phyloP scores from a whole-genome alignment of 2,329 filamentous ascomycete genomes.

The Penicillium sp. region DNA sequence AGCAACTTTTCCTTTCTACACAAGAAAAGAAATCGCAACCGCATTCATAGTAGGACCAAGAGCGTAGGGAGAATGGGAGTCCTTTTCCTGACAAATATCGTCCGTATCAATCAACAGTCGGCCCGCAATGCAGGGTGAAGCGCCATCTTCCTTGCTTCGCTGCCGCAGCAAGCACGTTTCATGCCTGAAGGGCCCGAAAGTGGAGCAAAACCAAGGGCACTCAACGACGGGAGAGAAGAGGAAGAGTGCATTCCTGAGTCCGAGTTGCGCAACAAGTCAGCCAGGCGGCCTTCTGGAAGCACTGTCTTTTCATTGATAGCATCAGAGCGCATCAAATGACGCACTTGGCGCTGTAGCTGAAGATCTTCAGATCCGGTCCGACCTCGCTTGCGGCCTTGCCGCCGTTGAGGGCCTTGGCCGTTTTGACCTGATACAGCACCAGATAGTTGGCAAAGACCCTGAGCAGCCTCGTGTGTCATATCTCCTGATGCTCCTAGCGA shows the following conservation, averaged over 20 bases:
- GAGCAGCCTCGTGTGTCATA: slow-evolving; percentile 43
- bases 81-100: slow-evolving; percentile 9
- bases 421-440: slow-evolving; percentile 33
- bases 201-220: slow-evolving; percentile 29
- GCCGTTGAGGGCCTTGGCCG: slow-evolving; percentile 25
- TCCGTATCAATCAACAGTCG: slow-evolving; percentile 33
- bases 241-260: slow-evolving; percentile 24
- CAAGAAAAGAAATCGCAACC: slow-evolving; percentile 28
- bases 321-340: slow-evolving; percentile 40
- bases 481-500: slow-evolving; percentile 39
- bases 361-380: slow-evolving; percentile 46
- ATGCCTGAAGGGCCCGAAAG: slow-evolving; percentile 43
- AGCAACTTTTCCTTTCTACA: slow-evolving; percentile 30
- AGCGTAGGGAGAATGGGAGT: slow-evolving; percentile 17
- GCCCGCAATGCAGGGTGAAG: slow-evolving; percentile 39
- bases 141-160: slow-evolving; percentile 43
- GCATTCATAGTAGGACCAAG: slow-evolving; percentile 6
- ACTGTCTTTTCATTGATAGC: slow-evolving; percentile 32
- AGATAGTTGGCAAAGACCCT: slow-evolving; percentile 48
- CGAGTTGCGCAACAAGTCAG: slow-evolving; percentile 38
- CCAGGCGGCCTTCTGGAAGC: slow-evolving; percentile 38
- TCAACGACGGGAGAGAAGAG: slow-evolving; percentile 24
- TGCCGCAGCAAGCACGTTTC: slow-evolving; percentile 49
- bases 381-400: slow-evolving; percentile 45
- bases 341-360: slow-evolving; percentile 44